A percentile compares a stretch with the other conserved stretches of the same genome.
These are phyloP conservation scores for Kwoniella pini DNA, from an alignment of 768 basidiomycete species.

Conservation along the genomic window DNA sequence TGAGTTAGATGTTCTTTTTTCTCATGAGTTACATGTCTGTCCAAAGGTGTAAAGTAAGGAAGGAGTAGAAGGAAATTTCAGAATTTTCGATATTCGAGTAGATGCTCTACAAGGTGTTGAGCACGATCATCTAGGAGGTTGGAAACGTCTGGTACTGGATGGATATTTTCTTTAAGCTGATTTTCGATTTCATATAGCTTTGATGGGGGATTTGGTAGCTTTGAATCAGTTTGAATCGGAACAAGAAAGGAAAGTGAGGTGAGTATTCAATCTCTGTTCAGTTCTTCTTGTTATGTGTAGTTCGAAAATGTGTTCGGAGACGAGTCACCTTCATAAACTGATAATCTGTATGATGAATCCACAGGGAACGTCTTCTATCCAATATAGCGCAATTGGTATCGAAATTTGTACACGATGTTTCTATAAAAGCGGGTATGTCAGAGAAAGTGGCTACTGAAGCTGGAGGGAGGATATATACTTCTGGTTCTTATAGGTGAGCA, in stretches of 20 bases:
- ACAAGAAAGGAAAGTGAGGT: constrained; percentile 86
- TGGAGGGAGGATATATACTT: constrained; percentile 98
- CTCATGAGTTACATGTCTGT: too few relatives aligned
- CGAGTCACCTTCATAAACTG: too few relatives aligned
- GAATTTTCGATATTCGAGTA: too few relatives aligned
- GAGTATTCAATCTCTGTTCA: constrained; percentile 54
- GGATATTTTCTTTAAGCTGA: too few relatives aligned
- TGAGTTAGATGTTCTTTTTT: constrained; percentile 18
- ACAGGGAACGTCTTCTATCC: constrained; percentile 93
- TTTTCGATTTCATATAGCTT: constrained; percentile 50
- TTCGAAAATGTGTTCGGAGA: too few relatives aligned
- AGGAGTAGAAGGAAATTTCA: too few relatives aligned
- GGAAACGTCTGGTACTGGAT: too few relatives aligned
- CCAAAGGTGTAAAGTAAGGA: too few relatives aligned
- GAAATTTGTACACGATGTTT: constrained; percentile 84
- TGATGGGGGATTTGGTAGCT: constrained; percentile 85
- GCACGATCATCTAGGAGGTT: too few relatives aligned
- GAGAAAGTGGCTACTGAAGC: constrained; percentile 83
- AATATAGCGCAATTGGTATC: constrained; percentile 85
- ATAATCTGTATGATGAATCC: too few relatives aligned
- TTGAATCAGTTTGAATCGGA: constrained; percentile 88
- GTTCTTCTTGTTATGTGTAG: not conserved
- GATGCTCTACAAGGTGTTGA: too few relatives aligned
- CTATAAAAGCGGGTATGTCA: constrained; percentile 75
- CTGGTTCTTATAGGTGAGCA: constrained; percentile 83